Base-by-base conservation (phyloP, 257 asterid genomes). In the Gardenia jasminoides region DNA sequence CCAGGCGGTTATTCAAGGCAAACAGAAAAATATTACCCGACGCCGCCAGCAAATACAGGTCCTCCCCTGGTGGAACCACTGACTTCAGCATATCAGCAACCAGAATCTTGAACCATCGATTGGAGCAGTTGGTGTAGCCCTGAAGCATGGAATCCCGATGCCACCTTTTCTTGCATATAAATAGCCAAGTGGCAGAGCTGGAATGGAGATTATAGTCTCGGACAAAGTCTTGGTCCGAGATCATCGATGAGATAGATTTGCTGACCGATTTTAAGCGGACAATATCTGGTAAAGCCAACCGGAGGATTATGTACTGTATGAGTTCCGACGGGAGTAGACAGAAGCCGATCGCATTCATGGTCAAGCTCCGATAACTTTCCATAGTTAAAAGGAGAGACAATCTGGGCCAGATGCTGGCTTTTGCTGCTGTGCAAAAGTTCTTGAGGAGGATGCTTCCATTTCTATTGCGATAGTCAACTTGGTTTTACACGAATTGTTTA, bases 271-370 rank as follows among this genome's bases (percentile, higher is more conserved):
- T 87, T n/a, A 85, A 68, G 22, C 77, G 79, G 70, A 83, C 76
- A 74, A 85, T 78, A 28, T 87, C 88, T 0, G 88, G 88, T 68
- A 87, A 75, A 74, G 90, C 81, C 39, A 87, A 79, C 64, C 76
- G 84, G 67, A 85, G 76, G 46, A 87, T 79, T 76, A 87, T 87
- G 70, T 77, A 61, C 22, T 87, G 84, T 69, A 87, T 83, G 70
- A 87, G 90, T 43, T 87, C 90, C 0, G 86, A 79, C 0, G 90
- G 90, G 41, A 85, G 88, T 16, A 87, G 83, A 77, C 82, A 74
- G 58, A 87, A 85, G 16, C 90, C 88, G 83, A 87, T 77, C 76
- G 82, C 76, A 48, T 81, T 82, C 12, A 86, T 73, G 10, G 83
- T 43, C 70, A 52, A 70, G 67, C 59, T 78, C 81, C 82, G 80